phyloP scores from a whole-genome alignment of 352 stramenopile genomes.

The Globisporangium parvum region DNA sequence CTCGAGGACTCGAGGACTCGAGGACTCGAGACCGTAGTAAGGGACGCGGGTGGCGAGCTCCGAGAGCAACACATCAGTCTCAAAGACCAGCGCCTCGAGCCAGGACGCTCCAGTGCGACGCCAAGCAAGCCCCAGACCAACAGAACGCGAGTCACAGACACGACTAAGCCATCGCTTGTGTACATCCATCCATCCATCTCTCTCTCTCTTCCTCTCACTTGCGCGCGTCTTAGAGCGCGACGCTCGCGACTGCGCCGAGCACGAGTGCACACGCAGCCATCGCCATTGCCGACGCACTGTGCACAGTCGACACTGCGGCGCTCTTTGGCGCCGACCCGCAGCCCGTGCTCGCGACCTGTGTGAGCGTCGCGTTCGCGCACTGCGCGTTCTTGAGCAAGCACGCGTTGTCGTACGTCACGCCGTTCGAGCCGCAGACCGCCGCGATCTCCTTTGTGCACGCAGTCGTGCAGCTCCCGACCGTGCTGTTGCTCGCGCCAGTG shows the following conservation, averaged over 20 bases:
- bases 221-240: no score
- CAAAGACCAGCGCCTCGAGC: no score
- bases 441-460: slow-evolving; percentile 5
- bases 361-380: slow-evolving; percentile 4
- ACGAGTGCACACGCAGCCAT: not conserved
- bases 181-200: no score
- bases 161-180: no score
- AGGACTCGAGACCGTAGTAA: no score
- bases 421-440: slow-evolving; percentile 4
- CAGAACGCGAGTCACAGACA: not conserved
- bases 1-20: no score
- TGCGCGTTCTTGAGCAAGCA: slow-evolving; percentile 3
- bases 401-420: slow-evolving; percentile 5
- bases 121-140: no score
- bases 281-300: not conserved
- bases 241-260: no score
- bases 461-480: not conserved
- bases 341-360: not conserved
- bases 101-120: no score
- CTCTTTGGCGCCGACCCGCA: not conserved
- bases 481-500: not conserved
- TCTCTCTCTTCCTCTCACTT: no score
- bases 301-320: not conserved
- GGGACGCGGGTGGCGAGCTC: no score
- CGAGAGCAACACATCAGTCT: no score